Evolutionary conservation across 306 rosid species (phyloP), one percentile per base, ranked within the genome.

Genomic region (Sophora flavescens): DNA sequence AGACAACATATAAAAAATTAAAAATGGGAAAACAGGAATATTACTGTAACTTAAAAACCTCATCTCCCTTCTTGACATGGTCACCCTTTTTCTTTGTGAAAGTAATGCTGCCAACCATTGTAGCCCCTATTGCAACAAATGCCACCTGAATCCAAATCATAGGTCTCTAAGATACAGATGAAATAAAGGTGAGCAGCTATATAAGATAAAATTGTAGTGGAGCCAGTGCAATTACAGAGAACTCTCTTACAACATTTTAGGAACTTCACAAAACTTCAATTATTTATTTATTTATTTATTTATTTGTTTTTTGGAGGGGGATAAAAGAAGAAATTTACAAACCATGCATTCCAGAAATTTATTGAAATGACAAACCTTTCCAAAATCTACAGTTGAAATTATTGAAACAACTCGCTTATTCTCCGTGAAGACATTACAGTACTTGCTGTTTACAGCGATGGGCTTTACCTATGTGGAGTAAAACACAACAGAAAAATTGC

Each of bases 31-130:
- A 50, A 54, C 36, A 53, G 48, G 74, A 54, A 78, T 83, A 30
- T 33, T 62, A 52, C 30, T 68, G 57, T 41, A 63, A 70, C 69
- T 83, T 30, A 66, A 51, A 26, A 62, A 95, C 98, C 98, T 95
- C 97, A 14, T 95, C 98, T 78, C 98, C 98, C 87, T 95, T 95
- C 87, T 89, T 88, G 72, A 95, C 90, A 84, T 53, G 10, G 30
- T 92, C 97, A 39, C 98, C 97, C 84, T 82, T 78, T 82, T 85
- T 77, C 87, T 85, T 95, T 56, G 84, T 72, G 76, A 95, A 95
- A 71, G 86, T 85, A 71, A 95, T 92, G 90, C 99, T 92, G 70
- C 97, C 99, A 72, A 95, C 99, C 99, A 95, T 95, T 11, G 99
- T 95, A 47, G 99, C 98, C 78, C 98, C 98, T 74, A 95, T 89